Evolutionary conservation across 2,329 filamentous ascomycete genomes (phyloP).

Genomic region (Diplodia sapinea): DNA sequence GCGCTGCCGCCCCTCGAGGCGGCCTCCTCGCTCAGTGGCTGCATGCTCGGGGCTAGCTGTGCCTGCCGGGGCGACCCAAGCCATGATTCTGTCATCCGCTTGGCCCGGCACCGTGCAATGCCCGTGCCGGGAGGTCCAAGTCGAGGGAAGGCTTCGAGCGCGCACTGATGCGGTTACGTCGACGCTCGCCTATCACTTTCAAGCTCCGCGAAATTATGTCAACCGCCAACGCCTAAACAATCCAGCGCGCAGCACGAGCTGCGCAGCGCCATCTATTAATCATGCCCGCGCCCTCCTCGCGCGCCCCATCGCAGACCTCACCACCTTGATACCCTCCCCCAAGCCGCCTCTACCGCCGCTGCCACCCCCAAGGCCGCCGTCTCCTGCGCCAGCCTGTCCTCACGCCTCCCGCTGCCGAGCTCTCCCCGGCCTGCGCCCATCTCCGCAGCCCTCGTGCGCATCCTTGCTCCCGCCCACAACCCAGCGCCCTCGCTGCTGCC

Average conservation of each 20-base stretch:
- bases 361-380: not conserved
- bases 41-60: slow-evolving; percentile 10
- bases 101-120: slow-evolving; percentile 3
- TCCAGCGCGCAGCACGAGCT: slow-evolving; percentile 24
- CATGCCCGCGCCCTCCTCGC: slow-evolving; percentile 26
- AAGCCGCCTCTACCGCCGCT: not conserved
- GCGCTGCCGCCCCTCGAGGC: slow-evolving; percentile 10
- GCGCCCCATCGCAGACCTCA: slow-evolving; percentile 11
- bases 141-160: slow-evolving; percentile 11
- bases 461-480: slow-evolving; percentile 23
- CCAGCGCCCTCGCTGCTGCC: slow-evolving; percentile 2
- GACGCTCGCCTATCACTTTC: slow-evolving; percentile 31
- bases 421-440: slow-evolving; percentile 23
- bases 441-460: slow-evolving; percentile 16
- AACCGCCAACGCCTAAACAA: slow-evolving; percentile 28
- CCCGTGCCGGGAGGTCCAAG: not conserved
- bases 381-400: not conserved
- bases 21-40: slow-evolving; percentile 15
- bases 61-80: slow-evolving; percentile 9
- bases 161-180: slow-evolving; percentile 29
- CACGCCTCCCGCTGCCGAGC: slow-evolving; percentile 17
- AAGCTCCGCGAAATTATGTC: slow-evolving; percentile 31
- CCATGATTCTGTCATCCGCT: slow-evolving; percentile 27
- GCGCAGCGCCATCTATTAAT: slow-evolving; percentile 29
- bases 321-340: slow-evolving; percentile 21